Evolutionary conservation across 2,329 filamentous ascomycete species (phyloP), one percentile per base, ranked within the genome.

Genomic region (Epichloe glyceriae): DNA sequence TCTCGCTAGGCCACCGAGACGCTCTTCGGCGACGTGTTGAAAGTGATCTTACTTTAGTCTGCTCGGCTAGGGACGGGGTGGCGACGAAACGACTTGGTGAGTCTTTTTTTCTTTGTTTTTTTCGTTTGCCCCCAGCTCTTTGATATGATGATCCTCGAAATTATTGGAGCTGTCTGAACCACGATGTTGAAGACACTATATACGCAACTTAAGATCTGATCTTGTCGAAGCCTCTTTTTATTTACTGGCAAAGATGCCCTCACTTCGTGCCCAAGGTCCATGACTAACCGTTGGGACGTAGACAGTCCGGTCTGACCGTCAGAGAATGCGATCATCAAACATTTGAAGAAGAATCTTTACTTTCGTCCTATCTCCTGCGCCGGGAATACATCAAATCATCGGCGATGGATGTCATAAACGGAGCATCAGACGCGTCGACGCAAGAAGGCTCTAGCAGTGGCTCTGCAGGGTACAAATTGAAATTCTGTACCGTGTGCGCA

Each of bases 401-500:
- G 34, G 43, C 20, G 6, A 70, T 71, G 73, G 75, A 77, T 50
- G 60, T 58, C 39, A 55, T 64, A 30, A 75, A 74, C 53, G 74
- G 70, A 50, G 60, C 62, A 40, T 54, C 60, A 33, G 52, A 63
- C 4, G 54, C 61, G 19, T 55, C 68, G 35, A 55, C 61, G 39
- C 63, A 68, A 51, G 73, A 75, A 52, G 71, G 71, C 50, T 68
- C 72, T 26, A 67, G 72, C 14, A 73, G 77, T 42, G 73, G 74
- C 17, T 68, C 73, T 26, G 72, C 72, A n/a, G 79, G 76, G 49
- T 95, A 83, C 76, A 95, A 93, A 70, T 78, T 98, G 55, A 94
- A 87, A 64, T 96, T 97, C 70, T 96, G 90, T 73, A 97, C 93
- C 3, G 91, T 98, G n/a, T 98, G 93, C 70, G 93, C 93, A 7